Evolutionary conservation across 2,329 filamentous ascomycete species (phyloP), one percentile per base, ranked within the genome.

Genomic region (Sclerotinia minor): DNA sequence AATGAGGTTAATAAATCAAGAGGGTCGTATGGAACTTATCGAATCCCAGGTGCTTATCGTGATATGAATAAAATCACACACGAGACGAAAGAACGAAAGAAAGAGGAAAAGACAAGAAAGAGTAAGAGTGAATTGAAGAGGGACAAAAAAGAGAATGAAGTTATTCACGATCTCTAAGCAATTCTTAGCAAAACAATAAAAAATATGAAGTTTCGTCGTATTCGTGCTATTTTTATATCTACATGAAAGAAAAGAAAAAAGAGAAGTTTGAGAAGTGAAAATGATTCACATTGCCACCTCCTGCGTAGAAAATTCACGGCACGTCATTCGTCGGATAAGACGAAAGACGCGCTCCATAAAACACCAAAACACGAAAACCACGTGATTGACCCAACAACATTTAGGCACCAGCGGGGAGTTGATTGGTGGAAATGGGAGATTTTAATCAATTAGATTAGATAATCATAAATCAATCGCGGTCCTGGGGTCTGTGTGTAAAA

Each of bases 241-340:
- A 41, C 5, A 41, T 26, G 24, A 41, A 58, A 24, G 29, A 58
- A 15, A n/a, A 15, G 11, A 13, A 38, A 38, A 57, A n/a, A 21
- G 50, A 26, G 38, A 32, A 24, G 11, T 29, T 47, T 47, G 11
- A 15, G 9, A 35, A 35, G 13, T 11, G 29, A 54, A 35, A 21
- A 35, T n/a, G 29, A 57, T 38, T 19, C 15, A 58, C 26, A 24
- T 50, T 50, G 58, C 58, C 58, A 61, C 58, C 58, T 60, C 41
- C 41, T 47, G 17, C 2, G 1, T n/a, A 9, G 15, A 60, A 47
- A 24, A 47, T 60, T 32, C 26, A 60, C 17, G 26, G 26, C 32
- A 60, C 26, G 21, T 21, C 26, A 49, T 60, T 60, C 58, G 58
- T 49, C 58, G 26, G 58, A 50, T 50, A 38, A 47, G 7, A 38